phyloP scores from a whole-genome alignment of 306 rosid species.

The Cicer yamashitae region DNA sequence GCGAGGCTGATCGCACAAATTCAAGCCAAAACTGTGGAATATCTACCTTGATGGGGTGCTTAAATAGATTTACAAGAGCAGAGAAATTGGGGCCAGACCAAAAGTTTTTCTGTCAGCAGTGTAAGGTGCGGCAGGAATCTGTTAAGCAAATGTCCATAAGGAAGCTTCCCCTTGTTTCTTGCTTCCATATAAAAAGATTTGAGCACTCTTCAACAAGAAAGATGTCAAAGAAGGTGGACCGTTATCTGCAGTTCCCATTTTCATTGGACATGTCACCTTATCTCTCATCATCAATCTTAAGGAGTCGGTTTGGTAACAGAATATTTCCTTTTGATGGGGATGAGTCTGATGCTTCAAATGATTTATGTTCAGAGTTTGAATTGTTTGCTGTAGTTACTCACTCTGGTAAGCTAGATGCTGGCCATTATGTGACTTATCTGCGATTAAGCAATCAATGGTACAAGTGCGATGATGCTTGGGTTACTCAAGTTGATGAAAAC shows the following conservation, averaged over 20 bases:
- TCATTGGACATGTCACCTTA: conserved; percentile 88
- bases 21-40: conserved; percentile 58
- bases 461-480: conserved; percentile 95
- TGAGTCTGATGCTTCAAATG: conserved; percentile 67
- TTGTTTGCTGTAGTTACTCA: conserved; percentile 92
- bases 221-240: conserved; percentile 88
- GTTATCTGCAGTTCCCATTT: conserved; percentile 87
- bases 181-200: conserved; percentile 91
- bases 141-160: conserved; percentile 95
- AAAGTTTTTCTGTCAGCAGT: conserved; percentile 88
- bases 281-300: conserved; percentile 85
- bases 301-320: conserved; percentile 82
- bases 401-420: conserved; percentile 88
- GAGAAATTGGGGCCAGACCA: conserved; percentile 94
- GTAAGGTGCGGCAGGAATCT: conserved; percentile 90
- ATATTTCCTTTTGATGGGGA: conserved; percentile 78
- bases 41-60: conserved; percentile 84
- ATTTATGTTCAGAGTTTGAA: conserved; percentile 80
- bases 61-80: conserved; percentile 89
- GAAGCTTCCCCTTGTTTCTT: conserved; percentile 86
- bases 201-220: conserved; percentile 88
- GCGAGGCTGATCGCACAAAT: conserved; percentile 64
- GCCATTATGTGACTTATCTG: conserved; percentile 89
- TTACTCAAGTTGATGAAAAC: conserved; percentile 82
- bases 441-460: conserved; percentile 85